Conservation (phyloP, 352 stramenopile species). For the Phytopythium boreale region DNA sequence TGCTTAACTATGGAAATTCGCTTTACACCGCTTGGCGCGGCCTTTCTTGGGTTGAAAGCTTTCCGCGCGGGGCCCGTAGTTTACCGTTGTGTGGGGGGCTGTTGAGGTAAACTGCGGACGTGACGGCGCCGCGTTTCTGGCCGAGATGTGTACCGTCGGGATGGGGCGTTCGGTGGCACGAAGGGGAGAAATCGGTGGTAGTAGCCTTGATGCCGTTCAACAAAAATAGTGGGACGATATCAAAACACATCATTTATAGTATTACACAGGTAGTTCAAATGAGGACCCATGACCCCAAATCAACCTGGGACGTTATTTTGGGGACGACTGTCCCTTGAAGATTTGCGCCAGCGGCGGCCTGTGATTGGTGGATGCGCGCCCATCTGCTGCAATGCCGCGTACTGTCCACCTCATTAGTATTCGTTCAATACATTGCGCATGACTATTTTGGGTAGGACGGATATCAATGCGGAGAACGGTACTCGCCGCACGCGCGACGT, state of each 20-base stretch:
- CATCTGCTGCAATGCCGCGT: not conserved
- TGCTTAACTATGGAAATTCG: constrained; percentile 1
- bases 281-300: too few relatives aligned
- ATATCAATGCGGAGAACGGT: not conserved
- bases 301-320: not conserved
- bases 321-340: not conserved
- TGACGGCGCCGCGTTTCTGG: constrained; percentile 1
- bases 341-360: not conserved
- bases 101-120: too few relatives aligned
- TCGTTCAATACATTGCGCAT: not conserved
- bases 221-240: not conserved
- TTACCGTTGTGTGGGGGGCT: not conserved
- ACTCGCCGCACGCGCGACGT: not conserved
- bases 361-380: not conserved
- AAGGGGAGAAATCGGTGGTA: not conserved
- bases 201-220: not conserved
- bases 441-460: not conserved
- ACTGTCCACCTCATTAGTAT: not conserved
- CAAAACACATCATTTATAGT: not conserved
- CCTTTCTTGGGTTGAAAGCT: not conserved
- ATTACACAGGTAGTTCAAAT: too few relatives aligned
- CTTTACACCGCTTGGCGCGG: not conserved
- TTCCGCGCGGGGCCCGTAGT: not conserved
- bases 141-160: not conserved
- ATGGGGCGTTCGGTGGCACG: not conserved